Conservation (phyloP, 2,329 filamentous ascomycete species). For the Gremmenia infestans region DNA sequence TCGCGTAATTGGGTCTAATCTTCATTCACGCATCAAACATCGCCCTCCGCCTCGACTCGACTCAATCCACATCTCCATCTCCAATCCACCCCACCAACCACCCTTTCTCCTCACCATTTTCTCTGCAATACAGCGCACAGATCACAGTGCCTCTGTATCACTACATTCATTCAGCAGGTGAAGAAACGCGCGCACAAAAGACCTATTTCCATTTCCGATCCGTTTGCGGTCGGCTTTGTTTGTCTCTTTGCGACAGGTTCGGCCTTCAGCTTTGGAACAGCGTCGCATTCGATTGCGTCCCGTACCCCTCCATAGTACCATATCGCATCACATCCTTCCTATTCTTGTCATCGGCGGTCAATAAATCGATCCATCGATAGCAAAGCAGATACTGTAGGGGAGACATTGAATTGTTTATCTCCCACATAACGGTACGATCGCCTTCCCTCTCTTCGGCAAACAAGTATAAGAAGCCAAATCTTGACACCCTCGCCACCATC, state of each 20-base stretch:
- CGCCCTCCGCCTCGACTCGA: slow-evolving; percentile 2
- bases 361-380: slow-evolving; percentile 17
- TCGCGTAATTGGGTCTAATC: slow-evolving; percentile 21
- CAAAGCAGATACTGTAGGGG: slow-evolving; percentile 59
- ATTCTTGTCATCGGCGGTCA: slow-evolving; percentile 21
- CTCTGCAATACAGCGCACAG: slow-evolving; percentile 18
- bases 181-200: slow-evolving; percentile 8
- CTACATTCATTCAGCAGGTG: slow-evolving; percentile 26
- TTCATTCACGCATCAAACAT: slow-evolving; percentile 9
- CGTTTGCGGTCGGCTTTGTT: neutral
- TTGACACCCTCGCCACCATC: neutral
- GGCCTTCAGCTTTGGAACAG: neutral
- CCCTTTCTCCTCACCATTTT: neutral
- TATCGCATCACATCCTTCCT: slow-evolving; percentile 9
- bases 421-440: slow-evolving; percentile 60
- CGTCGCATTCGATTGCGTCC: neutral
- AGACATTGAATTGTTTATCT: slow-evolving; percentile 99
- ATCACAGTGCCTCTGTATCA: slow-evolving; percentile 21
- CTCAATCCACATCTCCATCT: slow-evolving; percentile 2
- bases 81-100: slow-evolving; percentile 1
- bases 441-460: slow-evolving; percentile 14
- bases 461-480: slow-evolving; percentile 12
- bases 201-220: neutral
- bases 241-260: slow-evolving; percentile 7
- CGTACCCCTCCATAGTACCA: neutral